Conservation (phyloP, 2,329 filamentous ascomycete species). For the Alternaria sp. region DNA sequence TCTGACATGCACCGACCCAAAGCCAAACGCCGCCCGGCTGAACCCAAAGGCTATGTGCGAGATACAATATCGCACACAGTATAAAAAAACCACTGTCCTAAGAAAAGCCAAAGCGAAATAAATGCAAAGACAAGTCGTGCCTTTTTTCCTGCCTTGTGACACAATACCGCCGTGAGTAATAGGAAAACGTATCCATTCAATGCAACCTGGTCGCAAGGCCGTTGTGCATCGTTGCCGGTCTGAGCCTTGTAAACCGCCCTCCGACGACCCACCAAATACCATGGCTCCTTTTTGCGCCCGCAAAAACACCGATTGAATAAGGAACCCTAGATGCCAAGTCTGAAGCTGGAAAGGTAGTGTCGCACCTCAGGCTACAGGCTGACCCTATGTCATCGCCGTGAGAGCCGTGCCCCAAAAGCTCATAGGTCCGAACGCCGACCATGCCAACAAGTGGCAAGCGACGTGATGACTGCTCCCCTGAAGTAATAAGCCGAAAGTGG, state of each 20-base stretch:
- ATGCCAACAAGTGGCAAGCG: neutral
- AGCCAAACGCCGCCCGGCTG: conserved; percentile 18
- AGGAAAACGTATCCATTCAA: conserved; percentile 26
- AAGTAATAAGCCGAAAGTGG: conserved; percentile 1
- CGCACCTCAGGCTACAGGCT: conserved; percentile 12
- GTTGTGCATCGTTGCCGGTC: conserved; percentile 23
- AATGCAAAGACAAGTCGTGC: conserved; percentile 12
- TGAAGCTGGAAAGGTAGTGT: conserved; percentile 9
- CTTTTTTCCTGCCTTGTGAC: conserved; percentile 23
- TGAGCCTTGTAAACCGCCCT: conserved; percentile 16
- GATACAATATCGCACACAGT: conserved; percentile 1
- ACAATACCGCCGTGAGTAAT: conserved; percentile 24
- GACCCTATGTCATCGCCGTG: conserved; percentile 7
- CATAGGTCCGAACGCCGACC: neutral
- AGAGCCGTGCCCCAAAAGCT: conserved; percentile 11
- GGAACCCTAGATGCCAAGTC: conserved; percentile 8
- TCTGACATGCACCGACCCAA: conserved; percentile 19
- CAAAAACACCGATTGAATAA: conserved; percentile 16
- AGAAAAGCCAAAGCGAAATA: neutral
- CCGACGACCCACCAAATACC: conserved; percentile 14
- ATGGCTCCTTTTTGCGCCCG: conserved; percentile 25
- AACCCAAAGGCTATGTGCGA: conserved; percentile 3
- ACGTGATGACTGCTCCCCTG: neutral
- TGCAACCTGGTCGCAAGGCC: conserved; percentile 26
- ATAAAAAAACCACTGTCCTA: neutral